A percentile compares a stretch with the other conserved stretches of the same genome.
phyloP scores from a whole-genome alignment of 768 basidiomycete genomes.

The Strobilomyces dryophilus region DNA sequence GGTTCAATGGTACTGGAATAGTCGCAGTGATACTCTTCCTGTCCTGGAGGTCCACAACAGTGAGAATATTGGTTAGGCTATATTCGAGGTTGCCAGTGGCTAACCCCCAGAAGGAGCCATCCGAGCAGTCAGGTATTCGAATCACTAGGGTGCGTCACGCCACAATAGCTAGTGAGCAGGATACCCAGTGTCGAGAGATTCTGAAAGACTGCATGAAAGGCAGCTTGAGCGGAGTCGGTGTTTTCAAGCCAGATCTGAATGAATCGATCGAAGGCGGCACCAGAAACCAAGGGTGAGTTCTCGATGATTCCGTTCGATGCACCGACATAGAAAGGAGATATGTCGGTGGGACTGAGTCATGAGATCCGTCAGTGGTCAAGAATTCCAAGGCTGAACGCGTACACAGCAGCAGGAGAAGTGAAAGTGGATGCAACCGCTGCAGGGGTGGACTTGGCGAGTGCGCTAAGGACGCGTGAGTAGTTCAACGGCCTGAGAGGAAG shows the following conservation, averaged over 20 bases:
- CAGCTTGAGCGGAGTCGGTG: conserved; percentile 37
- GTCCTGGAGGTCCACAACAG: conserved; percentile 56
- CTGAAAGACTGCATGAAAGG: conserved; percentile 17
- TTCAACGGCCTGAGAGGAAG: too few species aligned
- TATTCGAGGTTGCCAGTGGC: not conserved
- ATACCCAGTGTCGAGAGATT: conserved; percentile 49
- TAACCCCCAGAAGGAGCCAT: not conserved
- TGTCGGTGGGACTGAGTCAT: too few species aligned
- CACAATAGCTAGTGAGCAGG: conserved; percentile 43
- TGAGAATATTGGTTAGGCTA: conserved; percentile 47
- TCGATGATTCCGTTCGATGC: too few species aligned
- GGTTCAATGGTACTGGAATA: conserved; percentile 41
- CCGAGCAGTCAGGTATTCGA: conserved; percentile 39
- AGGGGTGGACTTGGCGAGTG: too few species aligned
- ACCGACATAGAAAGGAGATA: too few species aligned
- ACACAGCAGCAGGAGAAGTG: too few species aligned
- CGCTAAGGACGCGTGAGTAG: too few species aligned
- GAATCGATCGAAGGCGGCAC: conserved; percentile 40
- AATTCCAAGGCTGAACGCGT: too few species aligned
- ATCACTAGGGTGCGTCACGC: conserved; percentile 53
- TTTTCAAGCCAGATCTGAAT: conserved; percentile 61
- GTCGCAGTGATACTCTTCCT: conserved; percentile 39
- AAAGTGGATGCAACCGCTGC: too few species aligned
- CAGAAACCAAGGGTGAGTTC: too few species aligned
- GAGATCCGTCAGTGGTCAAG: too few species aligned